phyloP scores from a whole-genome alignment of 2,329 filamentous ascomycete genomes.

The Zymoseptoria pseudotritici region DNA sequence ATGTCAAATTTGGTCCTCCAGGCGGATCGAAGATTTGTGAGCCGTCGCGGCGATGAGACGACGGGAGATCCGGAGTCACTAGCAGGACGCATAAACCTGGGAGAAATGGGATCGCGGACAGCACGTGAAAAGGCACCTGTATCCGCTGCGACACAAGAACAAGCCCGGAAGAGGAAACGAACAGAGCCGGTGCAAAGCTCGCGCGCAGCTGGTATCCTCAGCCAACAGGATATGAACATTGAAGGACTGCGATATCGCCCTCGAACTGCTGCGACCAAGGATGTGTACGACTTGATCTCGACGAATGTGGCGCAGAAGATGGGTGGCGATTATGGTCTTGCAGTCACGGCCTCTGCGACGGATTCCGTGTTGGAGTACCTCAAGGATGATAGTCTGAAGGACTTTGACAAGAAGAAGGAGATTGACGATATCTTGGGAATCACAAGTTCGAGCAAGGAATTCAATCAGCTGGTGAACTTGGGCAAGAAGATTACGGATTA shows the following conservation, averaged over 20 bases:
- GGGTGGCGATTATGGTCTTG: conserved; percentile 87
- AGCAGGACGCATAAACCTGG: conserved; percentile 84
- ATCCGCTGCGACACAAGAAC: conserved; percentile 44
- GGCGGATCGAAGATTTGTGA: conserved; percentile 93
- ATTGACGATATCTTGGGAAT: conserved; percentile 88
- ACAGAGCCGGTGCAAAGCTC: conserved; percentile 60
- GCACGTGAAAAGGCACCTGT: conserved; percentile 73
- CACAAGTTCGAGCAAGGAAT: conserved; percentile 76
- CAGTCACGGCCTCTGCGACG: conserved; percentile 86
- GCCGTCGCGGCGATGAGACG: conserved; percentile 84
- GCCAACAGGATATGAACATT: conserved; percentile 75
- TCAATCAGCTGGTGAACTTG: conserved; percentile 92
- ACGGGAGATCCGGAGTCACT: conserved; percentile 97
- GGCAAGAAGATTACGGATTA: conserved; percentile 99
- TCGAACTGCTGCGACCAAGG: conserved; percentile 80
- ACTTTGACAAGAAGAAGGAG: conserved; percentile 97
- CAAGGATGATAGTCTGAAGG: conserved; percentile 92
- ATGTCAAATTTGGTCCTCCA: conserved; percentile 99
- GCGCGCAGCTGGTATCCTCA: conserved; percentile 69
- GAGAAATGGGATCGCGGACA: conserved; percentile 86
- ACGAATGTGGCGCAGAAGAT: conserved; percentile 82
- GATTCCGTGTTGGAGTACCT: conserved; percentile 85
- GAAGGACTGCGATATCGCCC: conserved; percentile 90
- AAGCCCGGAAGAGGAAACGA: conserved; percentile 77
- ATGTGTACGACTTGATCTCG: conserved; percentile 88